Base-by-base conservation (phyloP, 805 yeast species). In the Cyberlindnera amylophila region DNA sequence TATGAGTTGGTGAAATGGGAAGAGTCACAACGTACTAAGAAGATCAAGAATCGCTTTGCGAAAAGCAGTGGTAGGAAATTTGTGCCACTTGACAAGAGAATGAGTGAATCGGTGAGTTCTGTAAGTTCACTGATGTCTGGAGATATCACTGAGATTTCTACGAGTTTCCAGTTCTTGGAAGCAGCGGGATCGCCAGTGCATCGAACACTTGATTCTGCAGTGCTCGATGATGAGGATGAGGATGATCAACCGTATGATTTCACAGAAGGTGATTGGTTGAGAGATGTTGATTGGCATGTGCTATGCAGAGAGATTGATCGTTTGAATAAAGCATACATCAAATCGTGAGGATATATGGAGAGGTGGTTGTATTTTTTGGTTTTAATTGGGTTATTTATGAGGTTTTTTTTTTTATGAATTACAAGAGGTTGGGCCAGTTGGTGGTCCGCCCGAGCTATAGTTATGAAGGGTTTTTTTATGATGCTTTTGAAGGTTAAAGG, bases 241-340 rank as follows among this genome's bases (percentile, higher is more conserved):
- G 53, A 46, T 12, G 51, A 50, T 18, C 48, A 34, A 11, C 39
- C 31, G 16, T 65, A 63, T 26, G 57, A 47, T 12, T 50, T 45
- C 31, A 40, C 41, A 34, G 54, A 32, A 30, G 49, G 45, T 13
- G 45, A 43, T 7, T 65, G 67, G 54, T 42, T 67, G 24, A 69
- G 96, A 27, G 87, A 81, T 42, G 81, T 86, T 40, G 96, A 89
- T 54, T 91, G 98, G 98, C 84, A 79, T 56, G 72, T 85, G 6
- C 66, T 91, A 55, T 87, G 97, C 58, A 74, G 91, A 28, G 95
- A 88, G 55, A 86, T 91, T 45, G 79, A 83, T 56, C 73, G 75
- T 47, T 68, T 91, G 66, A 91, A 90, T 62, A 72, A 75, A 54
- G 59, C 58, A 15, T 57, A 57, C 35, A 57, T 57, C 43, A 47